Base-by-base conservation (phyloP, 495 filamentous ascomycete species). In the Lophiotrema nucula region DNA sequence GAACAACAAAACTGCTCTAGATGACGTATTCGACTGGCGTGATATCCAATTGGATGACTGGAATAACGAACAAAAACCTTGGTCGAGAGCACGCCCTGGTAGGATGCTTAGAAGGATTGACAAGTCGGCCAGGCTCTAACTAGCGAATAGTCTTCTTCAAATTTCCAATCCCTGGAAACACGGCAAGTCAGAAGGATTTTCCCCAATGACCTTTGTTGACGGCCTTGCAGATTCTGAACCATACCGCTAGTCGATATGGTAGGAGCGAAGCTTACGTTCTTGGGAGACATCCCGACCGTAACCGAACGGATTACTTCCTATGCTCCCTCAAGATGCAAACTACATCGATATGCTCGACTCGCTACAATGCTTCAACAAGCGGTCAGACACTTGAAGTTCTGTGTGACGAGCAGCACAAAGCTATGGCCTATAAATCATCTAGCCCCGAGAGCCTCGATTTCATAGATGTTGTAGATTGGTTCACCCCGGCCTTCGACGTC, bases 371-470 rank as follows among this genome's bases (percentile, higher is more conserved):
- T 8, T 44, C 41, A n/a, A 19, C 41, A 6, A 22, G 41, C 41
- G 41, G 41, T 16, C 41, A 44, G 41, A 44, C 41, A 22, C 41
- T 44, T 19, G 41, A 44, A 44, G 41, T 22, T 8, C 18, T 44
- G 8, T 44, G 41, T 19, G 41, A 44, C 19, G 19, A 44, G 18
- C 8, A 22, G 12, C 41, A 44, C 41, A 35, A 15, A 35, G 31
- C 8, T 15, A 35, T 35, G 31, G 31, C 31, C 31, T 35, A 35
- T 15, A 35, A 15, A 35, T 15, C 31, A 35, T 15, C 8, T 15
- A 35, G 8, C 31, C 18, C 18, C 8, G 12, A 44, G 8, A 6
- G 13, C 19, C 13, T 8, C 12, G 19, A 22, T 44, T 44, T 10
- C 18, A 8, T 8, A 44, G 13, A n/a, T n/a, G 19, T 22, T 6